Evolutionary conservation across 805 yeast species (phyloP).

Genomic region (Teunomyces atbi): DNA sequence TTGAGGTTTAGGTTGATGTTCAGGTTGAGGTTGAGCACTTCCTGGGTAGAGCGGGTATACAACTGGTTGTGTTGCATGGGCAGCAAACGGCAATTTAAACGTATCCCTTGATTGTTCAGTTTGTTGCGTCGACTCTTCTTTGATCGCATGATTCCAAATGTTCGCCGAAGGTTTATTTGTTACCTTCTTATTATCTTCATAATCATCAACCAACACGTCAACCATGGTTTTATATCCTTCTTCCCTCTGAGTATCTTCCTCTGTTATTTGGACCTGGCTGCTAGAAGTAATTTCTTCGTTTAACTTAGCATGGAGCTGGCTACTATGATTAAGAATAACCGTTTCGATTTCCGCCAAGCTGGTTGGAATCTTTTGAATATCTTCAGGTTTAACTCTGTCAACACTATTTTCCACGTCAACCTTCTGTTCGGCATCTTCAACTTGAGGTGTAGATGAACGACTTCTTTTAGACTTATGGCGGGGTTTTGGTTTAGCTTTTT

Average conservation of each 20-base stretch:
- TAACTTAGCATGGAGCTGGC: constrained; percentile 14
- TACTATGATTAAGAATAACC: constrained; percentile 34
- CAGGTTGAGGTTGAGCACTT: neutral
- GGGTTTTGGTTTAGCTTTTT: constrained; percentile 1
- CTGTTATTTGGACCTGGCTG: neutral
- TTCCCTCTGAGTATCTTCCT: constrained; percentile 8
- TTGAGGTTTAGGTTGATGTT: neutral
- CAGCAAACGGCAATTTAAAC: constrained; percentile 1
- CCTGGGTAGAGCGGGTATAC: neutral
- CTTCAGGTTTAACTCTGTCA: constrained; percentile 1
- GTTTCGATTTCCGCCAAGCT: constrained; percentile 39
- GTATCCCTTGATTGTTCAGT: neutral
- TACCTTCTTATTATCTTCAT: neutral
- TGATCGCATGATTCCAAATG: neutral
- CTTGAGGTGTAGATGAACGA: neutral
- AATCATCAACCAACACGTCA: constrained; percentile 14
- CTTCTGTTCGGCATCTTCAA: neutral
- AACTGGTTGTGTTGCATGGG: neutral
- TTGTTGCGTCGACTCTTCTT: neutral
- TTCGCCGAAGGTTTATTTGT: neutral
- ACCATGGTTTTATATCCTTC: constrained; percentile 17
- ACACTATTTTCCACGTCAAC: neutral
- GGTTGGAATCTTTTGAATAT: constrained; percentile 13
- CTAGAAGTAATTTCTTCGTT: constrained; percentile 6
- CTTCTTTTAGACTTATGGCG: constrained; percentile 6